Evolutionary conservation across 2,329 filamentous ascomycete genomes (phyloP).

Genomic region (Tolypocladium tropicale): DNA sequence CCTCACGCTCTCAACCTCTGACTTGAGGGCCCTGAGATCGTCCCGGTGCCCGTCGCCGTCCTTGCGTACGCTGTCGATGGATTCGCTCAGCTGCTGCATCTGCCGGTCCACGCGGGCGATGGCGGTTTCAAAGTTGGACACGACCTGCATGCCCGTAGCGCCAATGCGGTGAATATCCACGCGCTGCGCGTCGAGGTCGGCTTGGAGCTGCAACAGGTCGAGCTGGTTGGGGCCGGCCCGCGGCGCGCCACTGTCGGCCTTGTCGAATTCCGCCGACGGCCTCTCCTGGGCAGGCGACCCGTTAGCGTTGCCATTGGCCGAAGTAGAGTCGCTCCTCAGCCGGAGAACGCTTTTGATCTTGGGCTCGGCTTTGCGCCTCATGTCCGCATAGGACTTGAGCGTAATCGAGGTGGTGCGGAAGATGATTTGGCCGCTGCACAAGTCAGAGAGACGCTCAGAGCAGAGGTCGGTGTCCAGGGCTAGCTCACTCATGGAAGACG

Average conservation of each 20-base stretch:
- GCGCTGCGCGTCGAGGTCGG: slow-evolving; percentile 21
- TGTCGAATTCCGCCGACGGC: background rate
- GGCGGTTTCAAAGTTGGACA: slow-evolving; percentile 24
- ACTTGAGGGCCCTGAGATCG: slow-evolving; percentile 16
- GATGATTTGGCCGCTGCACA: slow-evolving; percentile 24
- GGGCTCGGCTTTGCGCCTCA: slow-evolving; percentile 15
- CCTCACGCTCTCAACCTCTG: slow-evolving; percentile 12
- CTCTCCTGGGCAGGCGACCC: background rate
- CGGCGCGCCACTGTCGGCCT: background rate
- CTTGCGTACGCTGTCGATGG: slow-evolving; percentile 14
- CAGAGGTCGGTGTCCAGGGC: background rate
- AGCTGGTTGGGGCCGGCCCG: slow-evolving; percentile 1
- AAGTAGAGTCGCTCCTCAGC: slow-evolving; percentile 11
- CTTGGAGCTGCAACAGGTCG: slow-evolving; percentile 19
- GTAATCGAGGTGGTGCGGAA: slow-evolving; percentile 19
- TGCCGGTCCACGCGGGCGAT: slow-evolving; percentile 23
- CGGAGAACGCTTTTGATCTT: slow-evolving; percentile 21
- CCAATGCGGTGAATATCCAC: slow-evolving; percentile 26
- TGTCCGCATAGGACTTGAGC: slow-evolving; percentile 10
- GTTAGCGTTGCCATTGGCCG: background rate
- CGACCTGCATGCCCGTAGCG: slow-evolving; percentile 23
- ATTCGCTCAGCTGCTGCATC: slow-evolving; percentile 19
- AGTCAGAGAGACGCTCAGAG: background rate
- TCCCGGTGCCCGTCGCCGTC: slow-evolving; percentile 11
- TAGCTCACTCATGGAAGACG: slow-evolving; percentile 23